Percentiles rank a stretch among this genome's conserved stretches.
Conservation (phyloP, 306 rosid species). For the Cicer arietinum region DNA sequence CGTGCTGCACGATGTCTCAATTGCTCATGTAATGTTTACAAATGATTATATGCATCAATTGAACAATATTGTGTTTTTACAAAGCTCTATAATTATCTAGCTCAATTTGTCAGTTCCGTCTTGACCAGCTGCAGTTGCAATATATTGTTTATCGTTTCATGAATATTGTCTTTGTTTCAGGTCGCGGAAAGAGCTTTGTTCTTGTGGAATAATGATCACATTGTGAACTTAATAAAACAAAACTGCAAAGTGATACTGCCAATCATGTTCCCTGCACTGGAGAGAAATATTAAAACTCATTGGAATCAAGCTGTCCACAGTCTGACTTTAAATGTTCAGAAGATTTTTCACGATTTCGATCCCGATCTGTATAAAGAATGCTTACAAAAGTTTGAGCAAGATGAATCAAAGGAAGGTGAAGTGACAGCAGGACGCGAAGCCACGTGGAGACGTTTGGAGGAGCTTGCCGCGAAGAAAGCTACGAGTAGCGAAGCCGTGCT, state of each 20-base stretch:
- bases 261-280: constrained; percentile 77
- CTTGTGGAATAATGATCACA: constrained; percentile 82
- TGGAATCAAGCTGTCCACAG: constrained; percentile 90
- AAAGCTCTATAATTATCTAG: background rate
- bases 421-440: constrained; percentile 59
- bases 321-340: constrained; percentile 75
- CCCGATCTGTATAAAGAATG: constrained; percentile 73
- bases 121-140: background rate
- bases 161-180: constrained; percentile 45
- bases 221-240: constrained; percentile 75
- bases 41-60: background rate
- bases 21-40: constrained; percentile 27
- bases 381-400: constrained; percentile 62
- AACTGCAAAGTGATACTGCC: constrained; percentile 73
- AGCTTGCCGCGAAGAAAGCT: constrained; percentile 63
- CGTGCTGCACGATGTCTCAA: constrained; percentile 14
- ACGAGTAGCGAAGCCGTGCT: constrained; percentile 57
- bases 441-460: constrained; percentile 76
- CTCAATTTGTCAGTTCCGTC: background rate
- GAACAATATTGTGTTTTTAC: background rate
- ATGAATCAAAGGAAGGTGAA: constrained; percentile 58
- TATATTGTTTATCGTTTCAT: constrained; percentile 9
- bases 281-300: constrained; percentile 69
- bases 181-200: constrained; percentile 87
- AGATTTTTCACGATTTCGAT: constrained; percentile 71